Evolutionary conservation across 2,329 filamentous ascomycete genomes (phyloP).

Genomic region (Xylariaceae sp.): DNA sequence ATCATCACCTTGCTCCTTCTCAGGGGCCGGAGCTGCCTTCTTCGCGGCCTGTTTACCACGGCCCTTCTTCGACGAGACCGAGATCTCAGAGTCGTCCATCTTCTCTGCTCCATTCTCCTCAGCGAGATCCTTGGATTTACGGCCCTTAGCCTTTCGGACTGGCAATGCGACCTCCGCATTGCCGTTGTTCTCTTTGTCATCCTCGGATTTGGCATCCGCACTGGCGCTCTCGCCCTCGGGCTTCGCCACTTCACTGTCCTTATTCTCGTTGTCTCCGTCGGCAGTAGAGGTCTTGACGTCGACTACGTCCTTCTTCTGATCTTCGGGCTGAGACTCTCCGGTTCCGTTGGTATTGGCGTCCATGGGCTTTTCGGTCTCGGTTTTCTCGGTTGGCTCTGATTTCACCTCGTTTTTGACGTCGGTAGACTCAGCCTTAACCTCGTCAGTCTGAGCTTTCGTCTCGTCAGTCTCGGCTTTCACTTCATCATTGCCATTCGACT

Average conservation of each 20-base stretch:
- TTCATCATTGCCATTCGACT: constrained; percentile 3
- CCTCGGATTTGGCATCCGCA: constrained; percentile 22
- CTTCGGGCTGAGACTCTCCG: not conserved
- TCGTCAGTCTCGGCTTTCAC: constrained; percentile 26
- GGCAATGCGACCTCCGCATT: constrained; percentile 16
- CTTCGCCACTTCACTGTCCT: constrained; percentile 24
- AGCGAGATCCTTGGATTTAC: constrained; percentile 28
- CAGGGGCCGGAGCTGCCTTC: constrained; percentile 18
- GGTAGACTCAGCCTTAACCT: not conserved
- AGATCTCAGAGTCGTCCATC: constrained; percentile 17
- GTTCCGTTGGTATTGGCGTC: constrained; percentile 10
- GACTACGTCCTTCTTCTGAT: not conserved
- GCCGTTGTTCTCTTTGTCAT: constrained; percentile 16
- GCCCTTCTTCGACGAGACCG: constrained; percentile 30
- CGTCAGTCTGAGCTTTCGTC: constrained; percentile 4
- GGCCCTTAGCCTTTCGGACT: constrained; percentile 25
- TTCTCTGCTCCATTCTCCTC: constrained; percentile 25
- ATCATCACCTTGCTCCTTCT: constrained; percentile 22
- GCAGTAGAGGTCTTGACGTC: not conserved
- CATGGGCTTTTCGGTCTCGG: constrained; percentile 16
- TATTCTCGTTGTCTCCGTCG: constrained; percentile 13
- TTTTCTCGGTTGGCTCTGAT: not conserved
- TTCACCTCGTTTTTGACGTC: not conserved
- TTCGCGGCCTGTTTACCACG: constrained; percentile 25
- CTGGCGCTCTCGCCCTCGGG: constrained; percentile 11